Evolutionary conservation across 305 asterid species (phyloP).

Genomic region (Fraxinus platypoda): DNA sequence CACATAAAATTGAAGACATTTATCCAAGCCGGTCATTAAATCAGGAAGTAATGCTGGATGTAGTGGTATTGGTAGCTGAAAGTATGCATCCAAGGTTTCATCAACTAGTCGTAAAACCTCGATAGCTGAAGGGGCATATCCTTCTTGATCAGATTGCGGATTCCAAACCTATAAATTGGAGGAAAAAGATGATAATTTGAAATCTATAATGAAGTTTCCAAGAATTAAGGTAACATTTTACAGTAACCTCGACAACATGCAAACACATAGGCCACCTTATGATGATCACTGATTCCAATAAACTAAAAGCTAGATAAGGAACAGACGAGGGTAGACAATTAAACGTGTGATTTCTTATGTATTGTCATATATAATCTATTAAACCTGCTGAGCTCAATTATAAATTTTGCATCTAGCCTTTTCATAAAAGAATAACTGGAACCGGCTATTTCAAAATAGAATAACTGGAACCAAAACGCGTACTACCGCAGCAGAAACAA

Average conservation of each 20-base stretch:
- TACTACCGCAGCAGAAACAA: not conserved
- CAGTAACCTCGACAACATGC: not conserved
- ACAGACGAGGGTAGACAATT: not conserved
- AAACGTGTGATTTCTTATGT: not conserved
- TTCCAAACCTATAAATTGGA: constrained; percentile 64
- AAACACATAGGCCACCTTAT: not conserved
- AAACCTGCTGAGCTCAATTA: not conserved
- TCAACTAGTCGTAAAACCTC: constrained; percentile 82
- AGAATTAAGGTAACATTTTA: not conserved
- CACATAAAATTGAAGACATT: constrained; percentile 81
- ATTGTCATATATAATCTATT: not conserved
- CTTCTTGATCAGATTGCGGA: constrained; percentile 76
- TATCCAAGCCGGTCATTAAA: constrained; percentile 74
- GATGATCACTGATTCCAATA: not conserved
- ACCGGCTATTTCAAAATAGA: too few relatives aligned
- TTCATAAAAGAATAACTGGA: not conserved
- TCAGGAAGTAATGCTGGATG: constrained; percentile 93
- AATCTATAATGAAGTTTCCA: not conserved
- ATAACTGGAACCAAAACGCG: not conserved
- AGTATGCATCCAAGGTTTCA: constrained; percentile 88
- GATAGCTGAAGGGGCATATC: constrained; percentile 81
- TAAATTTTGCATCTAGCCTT: not conserved
- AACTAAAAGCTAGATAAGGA: not conserved
- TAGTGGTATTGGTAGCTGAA: constrained; percentile 89
- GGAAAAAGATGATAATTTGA: not conserved